Base-by-base conservation (phyloP, 202 grass and related monocot genomes). In the Cymbopogon flexuosus region DNA sequence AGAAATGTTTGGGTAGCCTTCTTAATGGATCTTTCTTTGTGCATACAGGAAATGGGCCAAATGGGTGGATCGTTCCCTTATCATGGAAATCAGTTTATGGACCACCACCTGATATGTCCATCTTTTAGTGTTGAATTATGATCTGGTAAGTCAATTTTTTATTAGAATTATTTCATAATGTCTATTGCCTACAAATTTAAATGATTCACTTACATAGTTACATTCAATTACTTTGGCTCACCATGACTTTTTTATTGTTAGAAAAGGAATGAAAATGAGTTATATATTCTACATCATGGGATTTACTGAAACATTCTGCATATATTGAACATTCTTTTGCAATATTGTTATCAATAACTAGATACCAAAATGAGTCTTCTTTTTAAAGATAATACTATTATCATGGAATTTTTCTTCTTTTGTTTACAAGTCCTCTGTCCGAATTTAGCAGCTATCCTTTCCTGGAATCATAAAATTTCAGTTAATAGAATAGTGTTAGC, bases 11-110 rank as follows among this genome's bases (percentile, higher is more conserved):
- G 18, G 33, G n/a, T 86, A 70, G 10, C 34, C 74, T 43, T 49
- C 10, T 75, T 76, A 62, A 62, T 9, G 0, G 11, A 30, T 88
- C 15, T 12, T 89, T 70, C 54, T 68, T 34, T 66, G 7, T 68
- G 68, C 5, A 78, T 84, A 80, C 90, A 94, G 95, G 92, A 78
- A 85, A 89, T 45, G 86, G 45, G 33, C 41, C 79, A 64, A 87
- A 78, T 82, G 90, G 86, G 71, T 97, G 95, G 95, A 86, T 27
- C 40, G 79, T 94, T 83, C 95, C 95, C 12, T 78, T 89, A 37
- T 94, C 95, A 19, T 97, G 92, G 95, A 90, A 89, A 94, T 93
- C 95, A 80, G 86, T 97, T 63, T 97, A 94, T 65, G 92, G 95
- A 22, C 95, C 95, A 67, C 90, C 92, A 43, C 95, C 92, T 63